These are phyloP conservation scores for Chaetomiaceae sp. DNA, from an alignment of 2,329 filamentous ascomycete species.

Conservation along the genomic window DNA sequence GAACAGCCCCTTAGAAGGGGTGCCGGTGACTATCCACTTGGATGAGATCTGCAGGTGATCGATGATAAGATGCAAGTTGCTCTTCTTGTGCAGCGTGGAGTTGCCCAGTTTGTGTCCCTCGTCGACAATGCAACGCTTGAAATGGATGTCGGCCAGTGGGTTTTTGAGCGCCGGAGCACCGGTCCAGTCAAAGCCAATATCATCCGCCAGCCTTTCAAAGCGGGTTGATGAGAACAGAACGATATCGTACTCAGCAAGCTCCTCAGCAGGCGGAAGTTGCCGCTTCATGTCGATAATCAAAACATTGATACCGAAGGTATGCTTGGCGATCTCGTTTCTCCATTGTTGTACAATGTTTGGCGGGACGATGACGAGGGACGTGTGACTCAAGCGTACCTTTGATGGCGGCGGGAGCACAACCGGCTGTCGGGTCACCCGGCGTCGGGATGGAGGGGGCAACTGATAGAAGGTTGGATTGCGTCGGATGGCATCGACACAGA, in stretches of 20 bases:
- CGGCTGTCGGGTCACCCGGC: slow-evolving; percentile 32
- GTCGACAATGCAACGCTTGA: slow-evolving; percentile 84
- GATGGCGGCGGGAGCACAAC: slow-evolving; percentile 30
- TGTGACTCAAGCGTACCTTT: slow-evolving; percentile 57
- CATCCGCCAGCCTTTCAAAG: slow-evolving; percentile 59
- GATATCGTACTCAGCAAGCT: slow-evolving; percentile 64
- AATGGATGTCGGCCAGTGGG: slow-evolving; percentile 65
- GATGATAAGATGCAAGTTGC: slow-evolving; percentile 46
- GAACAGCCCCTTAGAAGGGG: slow-evolving; percentile 76
- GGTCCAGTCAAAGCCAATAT: slow-evolving; percentile 27
- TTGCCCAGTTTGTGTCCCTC: slow-evolving; percentile 84
- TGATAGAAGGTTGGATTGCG: slow-evolving; percentile 55
- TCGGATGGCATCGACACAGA: slow-evolving; percentile 51
- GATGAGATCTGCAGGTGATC: slow-evolving; percentile 58
- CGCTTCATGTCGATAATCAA: slow-evolving; percentile 54
- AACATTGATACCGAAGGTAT: slow-evolving; percentile 61
- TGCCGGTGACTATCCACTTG: slow-evolving; percentile 86
- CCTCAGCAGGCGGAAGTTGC: slow-evolving; percentile 48
- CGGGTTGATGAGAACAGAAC: slow-evolving; percentile 68
- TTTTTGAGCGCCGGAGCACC: slow-evolving; percentile 38
- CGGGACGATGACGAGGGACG: slow-evolving; percentile 74
- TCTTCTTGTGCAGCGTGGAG: slow-evolving; percentile 48
- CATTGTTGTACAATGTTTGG: slow-evolving; percentile 80
- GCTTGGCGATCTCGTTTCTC: slow-evolving; percentile 72
- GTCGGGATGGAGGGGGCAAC: slow-evolving; percentile 41